Conservation (phyloP, 2,329 filamentous ascomycete species). For the Hymenoscyphus repandus region DNA sequence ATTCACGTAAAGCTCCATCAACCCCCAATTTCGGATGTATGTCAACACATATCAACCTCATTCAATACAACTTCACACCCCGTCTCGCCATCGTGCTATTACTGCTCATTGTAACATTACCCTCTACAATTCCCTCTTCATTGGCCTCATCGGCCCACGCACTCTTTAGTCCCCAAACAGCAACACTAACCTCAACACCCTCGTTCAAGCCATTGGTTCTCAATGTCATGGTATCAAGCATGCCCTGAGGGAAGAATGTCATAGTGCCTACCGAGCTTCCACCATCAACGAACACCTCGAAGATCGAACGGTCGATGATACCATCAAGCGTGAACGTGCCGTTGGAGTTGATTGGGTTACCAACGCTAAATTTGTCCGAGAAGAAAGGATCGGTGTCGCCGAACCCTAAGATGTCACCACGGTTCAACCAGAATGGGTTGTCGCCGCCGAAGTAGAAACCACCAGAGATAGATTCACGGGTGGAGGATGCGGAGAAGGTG, state of each 20-base stretch:
- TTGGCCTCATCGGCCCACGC: conserved; percentile 29
- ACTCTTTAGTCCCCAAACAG: conserved; percentile 35
- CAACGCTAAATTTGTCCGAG: conserved; percentile 45
- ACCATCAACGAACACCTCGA: conserved; percentile 50
- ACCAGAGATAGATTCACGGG: conserved; percentile 43
- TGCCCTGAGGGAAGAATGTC: conserved; percentile 43
- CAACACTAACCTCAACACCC: conserved; percentile 24
- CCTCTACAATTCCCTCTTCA: conserved; percentile 21
- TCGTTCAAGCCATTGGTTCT: conserved; percentile 25
- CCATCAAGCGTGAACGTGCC: conserved; percentile 36
- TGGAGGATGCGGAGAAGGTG: conserved; percentile 44
- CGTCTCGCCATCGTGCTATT: neutral
- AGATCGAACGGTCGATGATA: conserved; percentile 48
- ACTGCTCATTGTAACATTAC: conserved; percentile 18
- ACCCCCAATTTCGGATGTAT: neutral
- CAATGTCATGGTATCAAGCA: conserved; percentile 28
- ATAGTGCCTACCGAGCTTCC: conserved; percentile 45
- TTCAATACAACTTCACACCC: neutral
- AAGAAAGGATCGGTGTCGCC: conserved; percentile 44
- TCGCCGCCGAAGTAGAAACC: conserved; percentile 46
- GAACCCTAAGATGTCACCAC: conserved; percentile 43
- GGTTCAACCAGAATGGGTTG: conserved; percentile 45
- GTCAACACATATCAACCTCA: neutral
- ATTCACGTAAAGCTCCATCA: neutral
- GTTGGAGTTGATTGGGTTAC: conserved; percentile 16